Percentiles rank a stretch among this genome's conserved stretches.
Evolutionary conservation across 2,329 filamentous ascomycete species (phyloP).

Genomic region (Clonostachys chloroleuca): DNA sequence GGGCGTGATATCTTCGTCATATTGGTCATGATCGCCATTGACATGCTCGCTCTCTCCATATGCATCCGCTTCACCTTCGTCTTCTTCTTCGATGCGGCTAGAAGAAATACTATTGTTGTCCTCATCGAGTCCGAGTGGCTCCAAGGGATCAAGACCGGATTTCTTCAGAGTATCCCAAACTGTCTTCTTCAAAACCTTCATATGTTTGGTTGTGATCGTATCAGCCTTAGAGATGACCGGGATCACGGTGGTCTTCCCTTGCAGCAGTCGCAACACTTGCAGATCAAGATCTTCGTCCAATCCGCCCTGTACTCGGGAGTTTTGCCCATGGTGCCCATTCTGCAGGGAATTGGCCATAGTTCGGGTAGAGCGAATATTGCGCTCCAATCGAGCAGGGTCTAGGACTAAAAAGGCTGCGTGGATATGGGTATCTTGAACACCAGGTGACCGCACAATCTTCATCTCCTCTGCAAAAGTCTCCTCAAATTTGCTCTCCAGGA

Average conservation of each 20-base stretch:
- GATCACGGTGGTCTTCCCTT: conserved; percentile 92
- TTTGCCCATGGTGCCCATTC: conserved; percentile 35
- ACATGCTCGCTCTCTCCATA: conserved; percentile 19
- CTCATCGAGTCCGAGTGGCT: conserved; percentile 78
- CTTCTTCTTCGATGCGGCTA: conserved; percentile 51
- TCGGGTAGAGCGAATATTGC: conserved; percentile 69
- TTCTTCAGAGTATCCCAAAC: conserved; percentile 87
- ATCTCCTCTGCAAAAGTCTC: conserved; percentile 97
- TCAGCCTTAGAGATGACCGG: conserved; percentile 96
- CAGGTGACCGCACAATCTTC: conserved; percentile 91
- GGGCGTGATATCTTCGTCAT: conserved; percentile 27
- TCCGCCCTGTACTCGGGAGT: conserved; percentile 52
- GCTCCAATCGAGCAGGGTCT: conserved; percentile 80
- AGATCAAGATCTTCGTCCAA: conserved; percentile 88
- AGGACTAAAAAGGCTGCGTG: conserved; percentile 92
- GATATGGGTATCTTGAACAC: conserved; percentile 93
- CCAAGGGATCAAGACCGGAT: conserved; percentile 82
- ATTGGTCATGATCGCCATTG: conserved; percentile 9
- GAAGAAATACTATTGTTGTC: conserved; percentile 52
- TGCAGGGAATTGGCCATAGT: conserved; percentile 30
- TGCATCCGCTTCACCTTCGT: conserved; percentile 31
- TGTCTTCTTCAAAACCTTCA: conserved; percentile 84
- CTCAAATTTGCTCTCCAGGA: conserved; percentile 97
- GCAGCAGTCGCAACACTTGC: conserved; percentile 80
- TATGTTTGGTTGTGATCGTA: conserved; percentile 92